These are phyloP conservation scores for Aegle marmelos DNA, from an alignment of 345 rosid genomes.

Conservation along the genomic window DNA sequence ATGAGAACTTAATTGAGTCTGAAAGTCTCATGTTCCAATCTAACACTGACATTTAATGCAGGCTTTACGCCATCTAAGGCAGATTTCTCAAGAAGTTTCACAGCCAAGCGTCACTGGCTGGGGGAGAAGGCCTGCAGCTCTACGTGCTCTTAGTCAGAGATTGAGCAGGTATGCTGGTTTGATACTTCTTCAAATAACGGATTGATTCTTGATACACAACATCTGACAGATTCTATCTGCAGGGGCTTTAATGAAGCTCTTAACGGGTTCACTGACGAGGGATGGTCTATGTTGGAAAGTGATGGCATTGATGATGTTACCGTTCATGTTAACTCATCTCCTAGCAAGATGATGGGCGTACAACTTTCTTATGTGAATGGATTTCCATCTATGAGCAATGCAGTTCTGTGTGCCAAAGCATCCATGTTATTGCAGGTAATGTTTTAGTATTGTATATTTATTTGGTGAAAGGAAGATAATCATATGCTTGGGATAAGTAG, in stretches of 20 bases:
- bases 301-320: conserved; percentile 96
- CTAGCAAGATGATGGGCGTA: conserved; percentile 72
- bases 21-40: too few species aligned
- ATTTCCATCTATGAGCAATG: conserved; percentile 65
- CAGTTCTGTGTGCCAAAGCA: conserved; percentile 90
- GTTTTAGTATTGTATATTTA: background rate
- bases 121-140: conserved; percentile 95
- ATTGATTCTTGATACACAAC: background rate
- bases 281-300: conserved; percentile 92
- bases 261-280: conserved; percentile 89
- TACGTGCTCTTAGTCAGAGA: conserved; percentile 85
- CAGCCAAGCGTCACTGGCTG: conserved; percentile 81
- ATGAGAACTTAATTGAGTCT: background rate
- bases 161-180: conserved; percentile 59
- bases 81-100: conserved; percentile 89
- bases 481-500: background rate
- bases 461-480: background rate
- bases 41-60: conserved; percentile 21
- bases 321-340: conserved; percentile 84
- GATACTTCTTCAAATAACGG: background rate
- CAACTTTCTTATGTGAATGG: conserved; percentile 69
- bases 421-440: conserved; percentile 89
- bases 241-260: conserved; percentile 98
- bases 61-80: conserved; percentile 93
- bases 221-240: conserved; percentile 20